Evolutionary conservation across 345 rosid genomes (phyloP), one percentile per base, ranked within the genome.

Genomic region (Cardiospermum halicacabum): DNA sequence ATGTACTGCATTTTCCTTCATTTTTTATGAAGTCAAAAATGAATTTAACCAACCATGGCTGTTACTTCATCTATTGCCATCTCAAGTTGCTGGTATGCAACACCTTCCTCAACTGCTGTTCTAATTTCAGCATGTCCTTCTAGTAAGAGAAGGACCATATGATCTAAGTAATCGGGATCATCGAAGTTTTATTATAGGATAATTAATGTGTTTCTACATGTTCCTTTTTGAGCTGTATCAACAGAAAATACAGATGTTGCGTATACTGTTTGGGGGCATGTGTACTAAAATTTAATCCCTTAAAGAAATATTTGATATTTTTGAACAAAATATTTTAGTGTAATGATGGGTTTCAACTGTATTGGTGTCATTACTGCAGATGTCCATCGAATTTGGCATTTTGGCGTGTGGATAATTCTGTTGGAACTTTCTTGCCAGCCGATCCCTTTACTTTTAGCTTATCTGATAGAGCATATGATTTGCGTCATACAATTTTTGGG

Each of bases 371-470:
- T 69, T 71, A 47, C 19, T 80, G 83, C 91, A 91, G 97, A 69
- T 72, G 73, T 72, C 69, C 75, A 12, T 78, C 92, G 69, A 76
- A 72, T 72, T 74, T 87, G 70, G 89, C 87, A 58, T 91, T 94
- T 74, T 94, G 97, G 99, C 97, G 99, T 3, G 95, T 87, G 76
- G 75, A 77, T 67, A 94, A 89, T 81, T 84, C 89, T 66, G 74
- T 82, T 63, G 86, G 99, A 30, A 88, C 92, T 54, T 94, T 94
- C 80, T 78, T 94, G 77, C 97, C 97, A 24, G 85, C 88, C 26
- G 87, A 90, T 70, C 78, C 92, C 28, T 42, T 58, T 39, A 76
- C 78, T 74, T 75, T 83, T 42, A 53, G 70, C 67, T 65, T 81
- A 72, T 69, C 81, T 53, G 85, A 83, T 56, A 75, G 81, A 77